phyloP scores from a whole-genome alignment of 2,329 filamentous ascomycete genomes.

The Exophiala bonariae region DNA sequence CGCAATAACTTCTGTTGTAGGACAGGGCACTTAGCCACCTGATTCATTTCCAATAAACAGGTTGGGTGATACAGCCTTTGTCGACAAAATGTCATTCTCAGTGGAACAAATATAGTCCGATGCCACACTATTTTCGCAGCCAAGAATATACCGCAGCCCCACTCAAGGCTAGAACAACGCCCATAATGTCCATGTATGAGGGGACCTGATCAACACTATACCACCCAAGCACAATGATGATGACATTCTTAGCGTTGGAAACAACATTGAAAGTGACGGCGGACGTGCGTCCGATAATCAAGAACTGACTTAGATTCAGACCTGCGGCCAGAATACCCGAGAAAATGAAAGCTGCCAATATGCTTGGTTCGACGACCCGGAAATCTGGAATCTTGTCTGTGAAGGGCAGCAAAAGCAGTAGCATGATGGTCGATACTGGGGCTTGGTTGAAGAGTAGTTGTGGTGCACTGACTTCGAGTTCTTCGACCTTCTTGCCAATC shows the following conservation, averaged over 20 bases:
- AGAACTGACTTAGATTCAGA: slow-evolving; percentile 14
- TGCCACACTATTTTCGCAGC: slow-evolving; percentile 1
- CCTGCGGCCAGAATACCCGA: slow-evolving; percentile 10
- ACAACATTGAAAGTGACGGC: slow-evolving; percentile 15
- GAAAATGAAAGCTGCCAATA: slow-evolving; percentile 2
- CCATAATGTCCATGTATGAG: slow-evolving; percentile 8
- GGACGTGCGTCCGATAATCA: slow-evolving; percentile 10
- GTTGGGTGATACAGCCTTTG: not conserved
- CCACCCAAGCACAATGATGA: slow-evolving; percentile 13
- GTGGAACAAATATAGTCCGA: too few species aligned
- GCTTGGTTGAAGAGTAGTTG: slow-evolving; percentile 16
- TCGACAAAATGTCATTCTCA: too few species aligned
- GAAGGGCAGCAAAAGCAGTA: slow-evolving; percentile 3
- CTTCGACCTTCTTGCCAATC: slow-evolving; percentile 16
- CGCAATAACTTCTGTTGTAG: too few species aligned
- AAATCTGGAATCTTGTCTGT: slow-evolving; percentile 7
- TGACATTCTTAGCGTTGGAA: slow-evolving; percentile 12
- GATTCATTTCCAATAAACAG: slow-evolving; percentile 1
- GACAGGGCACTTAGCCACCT: too few species aligned
- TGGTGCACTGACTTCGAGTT: slow-evolving; percentile 9
- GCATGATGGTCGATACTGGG: slow-evolving; percentile 1
- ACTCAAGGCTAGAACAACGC: slow-evolving; percentile 8
- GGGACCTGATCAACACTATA: slow-evolving; percentile 3
- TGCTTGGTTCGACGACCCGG: not conserved
- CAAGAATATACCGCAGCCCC: slow-evolving; percentile 12